phyloP scores from a whole-genome alignment of 2,329 filamentous ascomycete species.

The Pestalotiopsis sp. region DNA sequence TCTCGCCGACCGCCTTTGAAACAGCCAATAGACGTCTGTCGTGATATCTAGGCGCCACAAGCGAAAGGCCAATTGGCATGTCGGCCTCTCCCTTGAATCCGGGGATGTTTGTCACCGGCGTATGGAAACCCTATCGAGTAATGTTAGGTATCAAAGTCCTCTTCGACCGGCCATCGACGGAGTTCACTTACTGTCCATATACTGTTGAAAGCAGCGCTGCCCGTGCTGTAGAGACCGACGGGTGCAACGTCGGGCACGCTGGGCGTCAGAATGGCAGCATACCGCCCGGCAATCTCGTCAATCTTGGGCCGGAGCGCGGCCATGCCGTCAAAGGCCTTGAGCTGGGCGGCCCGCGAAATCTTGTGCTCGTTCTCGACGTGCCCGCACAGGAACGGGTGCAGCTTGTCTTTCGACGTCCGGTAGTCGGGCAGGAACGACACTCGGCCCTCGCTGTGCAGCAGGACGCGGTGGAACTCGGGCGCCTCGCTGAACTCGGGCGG shows the following conservation, averaged over 20 bases:
- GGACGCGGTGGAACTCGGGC: slow-evolving; percentile 50
- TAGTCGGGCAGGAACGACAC: slow-evolving; percentile 57
- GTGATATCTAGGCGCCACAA: slow-evolving; percentile 46
- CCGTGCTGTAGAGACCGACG: slow-evolving; percentile 51
- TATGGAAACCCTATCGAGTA: slow-evolving; percentile 48
- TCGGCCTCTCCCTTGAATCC: slow-evolving; percentile 58
- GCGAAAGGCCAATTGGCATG: slow-evolving; percentile 60
- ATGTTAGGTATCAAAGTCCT: not conserved
- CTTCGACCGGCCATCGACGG: not conserved
- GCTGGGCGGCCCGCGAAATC: slow-evolving; percentile 45
- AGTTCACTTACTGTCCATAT: slow-evolving; percentile 50
- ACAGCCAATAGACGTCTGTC: slow-evolving; percentile 43
- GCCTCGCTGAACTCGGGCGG: slow-evolving; percentile 48
- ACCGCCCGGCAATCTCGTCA: slow-evolving; percentile 51
- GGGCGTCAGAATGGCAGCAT: slow-evolving; percentile 57
- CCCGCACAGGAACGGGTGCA: slow-evolving; percentile 43
- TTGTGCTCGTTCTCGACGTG: slow-evolving; percentile 50
- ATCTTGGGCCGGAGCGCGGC: slow-evolving; percentile 53
- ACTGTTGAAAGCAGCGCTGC: slow-evolving; percentile 50
- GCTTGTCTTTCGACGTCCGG: slow-evolving; percentile 41
- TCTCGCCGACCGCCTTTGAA: slow-evolving; percentile 36
- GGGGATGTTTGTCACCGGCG: slow-evolving; percentile 63
- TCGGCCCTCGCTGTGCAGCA: slow-evolving; percentile 53
- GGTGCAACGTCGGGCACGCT: slow-evolving; percentile 63
- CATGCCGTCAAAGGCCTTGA: slow-evolving; percentile 56